Evolutionary conservation across 768 basidiomycete species (phyloP).

Genomic region (Leccinellum luteum): DNA sequence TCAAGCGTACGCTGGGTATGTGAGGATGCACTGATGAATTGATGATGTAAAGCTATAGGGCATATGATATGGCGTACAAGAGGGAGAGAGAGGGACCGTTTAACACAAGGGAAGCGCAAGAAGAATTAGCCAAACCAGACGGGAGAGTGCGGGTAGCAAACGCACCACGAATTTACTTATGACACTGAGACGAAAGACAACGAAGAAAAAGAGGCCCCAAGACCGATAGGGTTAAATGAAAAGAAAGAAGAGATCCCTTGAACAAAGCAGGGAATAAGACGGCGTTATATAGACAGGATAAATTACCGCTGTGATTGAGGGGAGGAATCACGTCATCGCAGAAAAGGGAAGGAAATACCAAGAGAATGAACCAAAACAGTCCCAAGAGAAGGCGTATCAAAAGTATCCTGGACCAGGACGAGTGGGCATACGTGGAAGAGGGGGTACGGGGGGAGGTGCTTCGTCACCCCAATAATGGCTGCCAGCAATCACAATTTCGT

Average conservation of each 20-base stretch:
- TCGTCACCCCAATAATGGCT: conserved; percentile 21
- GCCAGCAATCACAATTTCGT: conserved; percentile 19
- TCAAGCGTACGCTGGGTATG: not conserved
- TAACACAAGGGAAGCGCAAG: conserved; percentile 8
- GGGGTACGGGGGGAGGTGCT: conserved; percentile 21
- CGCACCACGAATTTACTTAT: conserved; percentile 3
- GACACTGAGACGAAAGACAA: conserved; percentile 2
- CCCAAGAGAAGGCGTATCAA: conserved; percentile 14
- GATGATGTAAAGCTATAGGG: conserved; percentile 2
- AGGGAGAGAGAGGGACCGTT: not conserved
- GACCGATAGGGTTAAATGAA: not conserved
- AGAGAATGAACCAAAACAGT: conserved; percentile 7
- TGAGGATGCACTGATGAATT: not conserved
- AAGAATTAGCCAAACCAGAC: conserved; percentile 7
- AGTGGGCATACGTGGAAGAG: conserved; percentile 12
- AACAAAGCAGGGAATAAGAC: conserved; percentile 9
- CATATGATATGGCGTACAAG: conserved; percentile 2
- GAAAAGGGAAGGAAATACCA: conserved; percentile 2
- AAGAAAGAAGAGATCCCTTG: conserved; percentile 7
- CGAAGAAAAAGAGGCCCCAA: conserved; percentile 7
- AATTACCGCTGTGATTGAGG: conserved; percentile 19
- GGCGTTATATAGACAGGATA: conserved; percentile 29
- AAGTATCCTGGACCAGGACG: conserved; percentile 30
- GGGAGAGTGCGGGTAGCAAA: not conserved
- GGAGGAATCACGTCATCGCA: not conserved